These are phyloP conservation scores for Epichloe hybrida DNA, from an alignment of 2,329 filamentous ascomycete genomes.

Conservation along the genomic window DNA sequence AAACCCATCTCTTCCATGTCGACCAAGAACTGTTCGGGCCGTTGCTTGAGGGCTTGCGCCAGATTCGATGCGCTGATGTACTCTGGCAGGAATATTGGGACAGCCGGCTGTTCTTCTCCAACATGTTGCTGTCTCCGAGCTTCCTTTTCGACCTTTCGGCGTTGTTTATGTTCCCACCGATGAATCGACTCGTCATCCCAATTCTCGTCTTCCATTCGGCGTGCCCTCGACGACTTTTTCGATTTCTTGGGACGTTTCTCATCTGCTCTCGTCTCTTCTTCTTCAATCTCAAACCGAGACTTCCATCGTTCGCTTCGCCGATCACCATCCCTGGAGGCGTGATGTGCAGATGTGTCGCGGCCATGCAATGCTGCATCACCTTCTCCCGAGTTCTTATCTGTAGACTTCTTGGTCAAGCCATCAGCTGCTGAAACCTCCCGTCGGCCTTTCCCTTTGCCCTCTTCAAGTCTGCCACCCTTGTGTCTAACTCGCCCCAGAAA, in stretches of 20 bases:
- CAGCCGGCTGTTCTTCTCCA: constrained; percentile 31
- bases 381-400: neutral
- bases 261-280: constrained; percentile 9
- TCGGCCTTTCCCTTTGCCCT: constrained; percentile 3
- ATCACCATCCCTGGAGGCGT: constrained; percentile 2
- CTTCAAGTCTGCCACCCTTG: constrained; percentile 8
- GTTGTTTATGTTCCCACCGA: constrained; percentile 25
- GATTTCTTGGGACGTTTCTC: constrained; percentile 13
- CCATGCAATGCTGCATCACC: neutral
- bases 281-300: constrained; percentile 19
- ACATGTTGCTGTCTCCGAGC: constrained; percentile 25
- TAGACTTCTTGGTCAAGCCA: neutral
- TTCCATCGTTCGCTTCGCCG: constrained; percentile 13
- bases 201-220: constrained; percentile 18
- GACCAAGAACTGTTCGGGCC: constrained; percentile 53
- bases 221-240: constrained; percentile 9
- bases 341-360: neutral
- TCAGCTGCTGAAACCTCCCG: neutral
- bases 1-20: constrained; percentile 82
- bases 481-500: constrained; percentile 15
- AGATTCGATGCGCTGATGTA: constrained; percentile 83
- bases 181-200: constrained; percentile 25
- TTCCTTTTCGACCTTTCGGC: constrained; percentile 29
- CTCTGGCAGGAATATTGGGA: constrained; percentile 65
- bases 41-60: constrained; percentile 59